Conservation (phyloP, 2,329 filamentous ascomycete genomes). For the Chaetomium globosum region DNA sequence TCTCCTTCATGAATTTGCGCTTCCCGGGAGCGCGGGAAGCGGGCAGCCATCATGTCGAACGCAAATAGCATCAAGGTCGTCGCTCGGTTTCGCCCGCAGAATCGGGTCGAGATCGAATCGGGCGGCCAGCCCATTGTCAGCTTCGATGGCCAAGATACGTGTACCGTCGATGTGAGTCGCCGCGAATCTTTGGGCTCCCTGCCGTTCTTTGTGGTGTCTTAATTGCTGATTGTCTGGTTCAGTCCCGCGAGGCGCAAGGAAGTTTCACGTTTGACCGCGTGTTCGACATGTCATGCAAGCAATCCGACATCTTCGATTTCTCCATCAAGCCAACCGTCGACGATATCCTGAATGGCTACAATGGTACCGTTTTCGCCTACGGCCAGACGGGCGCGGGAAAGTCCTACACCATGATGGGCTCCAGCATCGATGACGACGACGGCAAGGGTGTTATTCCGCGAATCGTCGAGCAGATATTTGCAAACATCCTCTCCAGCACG, state of each 20-base stretch:
- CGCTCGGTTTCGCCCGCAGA: slow-evolving; percentile 95
- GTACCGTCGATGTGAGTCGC: slow-evolving; percentile 73
- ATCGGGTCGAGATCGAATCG: slow-evolving; percentile 86
- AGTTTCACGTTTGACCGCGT: slow-evolving; percentile 97
- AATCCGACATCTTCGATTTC: slow-evolving; percentile 96
- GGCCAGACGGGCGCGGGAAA: slow-evolving; percentile 98
- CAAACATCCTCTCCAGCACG: slow-evolving; percentile 88
- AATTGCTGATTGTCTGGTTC: slow-evolving; percentile 36
- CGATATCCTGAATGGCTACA: slow-evolving; percentile 98
- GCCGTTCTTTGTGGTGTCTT: not conserved
- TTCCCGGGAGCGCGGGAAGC: slow-evolving; percentile 37
- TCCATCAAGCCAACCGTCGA: slow-evolving; percentile 95
- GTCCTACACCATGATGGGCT: slow-evolving; percentile 98
- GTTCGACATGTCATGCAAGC: slow-evolving; percentile 89
- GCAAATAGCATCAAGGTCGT: slow-evolving; percentile 81
- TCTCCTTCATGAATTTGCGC: slow-evolving; percentile 39
- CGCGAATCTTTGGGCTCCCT: slow-evolving; percentile 17
- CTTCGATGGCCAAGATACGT: slow-evolving; percentile 88
- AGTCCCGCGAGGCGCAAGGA: slow-evolving; percentile 82
- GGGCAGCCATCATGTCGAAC: slow-evolving; percentile 55
- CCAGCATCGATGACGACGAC: slow-evolving; percentile 86
- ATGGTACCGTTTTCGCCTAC: slow-evolving; percentile 97
- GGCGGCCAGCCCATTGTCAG: slow-evolving; percentile 89
- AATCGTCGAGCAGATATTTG: slow-evolving; percentile 96
- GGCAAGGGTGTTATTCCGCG: slow-evolving; percentile 93